phyloP scores from a whole-genome alignment of 2,329 filamentous ascomycete species.

The Phyllosticta citriasiana region DNA sequence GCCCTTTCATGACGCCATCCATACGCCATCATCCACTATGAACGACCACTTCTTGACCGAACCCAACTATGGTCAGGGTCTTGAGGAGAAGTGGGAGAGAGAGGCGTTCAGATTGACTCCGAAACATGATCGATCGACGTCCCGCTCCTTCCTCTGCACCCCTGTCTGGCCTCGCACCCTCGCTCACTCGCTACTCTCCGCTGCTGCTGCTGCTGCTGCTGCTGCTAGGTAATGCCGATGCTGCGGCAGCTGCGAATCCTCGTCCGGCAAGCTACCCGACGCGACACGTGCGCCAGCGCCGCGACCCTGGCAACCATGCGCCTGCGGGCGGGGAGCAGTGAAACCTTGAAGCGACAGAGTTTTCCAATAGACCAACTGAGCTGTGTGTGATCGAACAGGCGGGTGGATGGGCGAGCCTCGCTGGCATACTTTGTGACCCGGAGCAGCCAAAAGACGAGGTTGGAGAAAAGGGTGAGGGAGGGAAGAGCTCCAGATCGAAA shows the following conservation, averaged over 20 bases:
- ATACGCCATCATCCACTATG: too few relatives aligned
- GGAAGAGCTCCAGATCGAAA: not conserved
- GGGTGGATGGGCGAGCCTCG: not conserved
- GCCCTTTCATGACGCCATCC: too few relatives aligned
- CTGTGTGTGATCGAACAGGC: not conserved
- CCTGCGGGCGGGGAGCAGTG: not conserved
- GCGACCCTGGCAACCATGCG: not conserved
- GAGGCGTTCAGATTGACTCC: not conserved
- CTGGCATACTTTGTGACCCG: not conserved
- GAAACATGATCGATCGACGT: not conserved
- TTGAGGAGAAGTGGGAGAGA: too few relatives aligned
- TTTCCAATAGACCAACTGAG: not conserved
- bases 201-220: too few relatives aligned
- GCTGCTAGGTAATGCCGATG: too few relatives aligned
- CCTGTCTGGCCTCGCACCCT: not conserved
- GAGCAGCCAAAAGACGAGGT: too few relatives aligned
- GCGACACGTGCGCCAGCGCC: not conserved
- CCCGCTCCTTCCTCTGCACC: not conserved
- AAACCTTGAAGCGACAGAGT: not conserved
- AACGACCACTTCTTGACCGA: too few relatives aligned
- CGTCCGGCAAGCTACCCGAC: not conserved
- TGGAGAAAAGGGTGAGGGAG: not conserved
- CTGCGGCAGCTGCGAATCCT: too few relatives aligned
- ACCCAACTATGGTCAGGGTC: too few relatives aligned
- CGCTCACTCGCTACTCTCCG: not conserved